A percentile compares a stretch with the other conserved stretches of the same genome.
These are phyloP conservation scores for Lepidium sativum DNA, from an alignment of 345 rosid species.

Conservation along the genomic window DNA sequence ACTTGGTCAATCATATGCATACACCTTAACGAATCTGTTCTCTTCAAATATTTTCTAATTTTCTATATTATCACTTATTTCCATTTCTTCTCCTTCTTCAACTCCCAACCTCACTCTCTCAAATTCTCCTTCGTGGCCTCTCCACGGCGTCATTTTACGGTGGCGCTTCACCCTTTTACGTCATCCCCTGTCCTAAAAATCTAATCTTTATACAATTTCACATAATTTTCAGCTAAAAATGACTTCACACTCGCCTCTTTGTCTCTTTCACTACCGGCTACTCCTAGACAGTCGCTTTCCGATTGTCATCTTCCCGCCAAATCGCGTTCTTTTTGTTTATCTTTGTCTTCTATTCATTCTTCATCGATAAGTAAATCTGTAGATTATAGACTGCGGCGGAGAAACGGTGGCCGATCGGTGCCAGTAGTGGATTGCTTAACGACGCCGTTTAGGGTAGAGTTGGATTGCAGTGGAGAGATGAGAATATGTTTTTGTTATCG, in stretches of 20 bases:
- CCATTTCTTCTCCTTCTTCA: conserved; percentile 3
- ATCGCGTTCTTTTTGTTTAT: neutral
- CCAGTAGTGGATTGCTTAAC: conserved; percentile 51
- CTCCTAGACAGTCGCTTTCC: conserved; percentile 9
- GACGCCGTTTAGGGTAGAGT: conserved; percentile 63
- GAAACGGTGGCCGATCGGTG: conserved; percentile 19
- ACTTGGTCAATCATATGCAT: neutral
- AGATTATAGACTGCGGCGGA: conserved; percentile 9
- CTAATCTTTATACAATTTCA: neutral
- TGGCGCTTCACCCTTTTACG: neutral
- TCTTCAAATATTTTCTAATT: no score
- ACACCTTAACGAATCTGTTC: neutral
- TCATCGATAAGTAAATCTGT: neutral
- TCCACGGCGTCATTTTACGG: conserved; percentile 24
- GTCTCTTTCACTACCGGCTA: conserved; percentile 17
- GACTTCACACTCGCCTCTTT: conserved; percentile 30
- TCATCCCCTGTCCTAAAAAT: neutral
- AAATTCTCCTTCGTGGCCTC: neutral
- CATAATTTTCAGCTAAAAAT: conserved; percentile 9
- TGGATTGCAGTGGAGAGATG: conserved; percentile 65
- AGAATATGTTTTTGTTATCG: conserved; percentile 57
- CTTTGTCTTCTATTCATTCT: neutral
- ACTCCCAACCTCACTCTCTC: conserved; percentile 19
- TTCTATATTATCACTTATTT: neutral
- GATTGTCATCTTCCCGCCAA: neutral